A percentile compares a stretch with the other conserved stretches of the same genome.
Evolutionary conservation across 2,329 filamentous ascomycete species (phyloP).

Genomic region (Fusarium xylarioides): DNA sequence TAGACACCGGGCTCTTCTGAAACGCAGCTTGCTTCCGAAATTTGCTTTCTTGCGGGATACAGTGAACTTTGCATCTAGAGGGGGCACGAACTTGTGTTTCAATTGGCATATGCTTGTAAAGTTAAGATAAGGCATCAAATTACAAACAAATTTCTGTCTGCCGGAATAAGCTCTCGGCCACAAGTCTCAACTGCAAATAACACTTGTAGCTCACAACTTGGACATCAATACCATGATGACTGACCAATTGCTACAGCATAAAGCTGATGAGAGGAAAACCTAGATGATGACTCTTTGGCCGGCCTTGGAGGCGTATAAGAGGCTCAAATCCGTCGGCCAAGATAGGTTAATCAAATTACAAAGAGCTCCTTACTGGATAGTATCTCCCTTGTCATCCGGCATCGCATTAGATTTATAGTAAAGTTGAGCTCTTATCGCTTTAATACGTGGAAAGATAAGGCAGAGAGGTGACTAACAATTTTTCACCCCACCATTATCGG

Average conservation of each 20-base stretch:
- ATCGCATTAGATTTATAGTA: neutral
- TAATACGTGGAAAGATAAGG: slow-evolving; percentile 18
- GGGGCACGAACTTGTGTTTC: neutral
- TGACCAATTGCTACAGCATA: no score
- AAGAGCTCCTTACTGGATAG: neutral
- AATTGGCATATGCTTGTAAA: neutral
- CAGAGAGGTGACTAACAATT: slow-evolving; percentile 30
- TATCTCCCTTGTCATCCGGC: neutral
- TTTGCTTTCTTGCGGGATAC: neutral
- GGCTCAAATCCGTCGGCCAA: no score
- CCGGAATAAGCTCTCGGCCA: no score
- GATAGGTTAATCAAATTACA: no score
- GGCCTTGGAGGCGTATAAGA: no score
- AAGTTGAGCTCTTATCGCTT: slow-evolving; percentile 1
- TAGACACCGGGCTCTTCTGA: neutral
- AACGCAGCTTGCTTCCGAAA: neutral
- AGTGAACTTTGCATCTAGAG: neutral
- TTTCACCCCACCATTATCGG: slow-evolving; percentile 36
- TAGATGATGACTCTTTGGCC: no score
- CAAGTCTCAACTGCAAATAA: no score
- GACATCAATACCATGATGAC: no score
- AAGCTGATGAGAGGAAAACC: no score
- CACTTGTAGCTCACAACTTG: no score
- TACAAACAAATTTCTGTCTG: no score
- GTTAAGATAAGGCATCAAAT: neutral